Conservation (phyloP, 2,329 filamentous ascomycete genomes). For the Aspergillus floridensis region DNA sequence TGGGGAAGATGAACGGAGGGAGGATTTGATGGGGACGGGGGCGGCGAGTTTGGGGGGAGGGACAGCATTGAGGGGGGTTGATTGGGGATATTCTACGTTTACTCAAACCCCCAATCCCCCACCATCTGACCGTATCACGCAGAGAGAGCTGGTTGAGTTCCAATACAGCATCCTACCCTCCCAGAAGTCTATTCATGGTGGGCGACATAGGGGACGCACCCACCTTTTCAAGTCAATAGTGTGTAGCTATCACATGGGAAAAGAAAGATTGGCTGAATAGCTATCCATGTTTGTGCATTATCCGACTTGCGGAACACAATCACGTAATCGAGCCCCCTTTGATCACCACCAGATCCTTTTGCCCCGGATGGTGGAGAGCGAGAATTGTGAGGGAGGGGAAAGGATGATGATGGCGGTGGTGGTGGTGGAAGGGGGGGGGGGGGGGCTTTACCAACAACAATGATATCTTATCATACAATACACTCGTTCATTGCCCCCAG, state of each 20-base stretch:
- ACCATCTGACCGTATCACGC: constrained; percentile 13
- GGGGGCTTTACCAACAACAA: background rate
- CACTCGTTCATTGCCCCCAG: background rate
- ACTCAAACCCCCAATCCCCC: background rate
- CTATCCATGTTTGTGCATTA: background rate
- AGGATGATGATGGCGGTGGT: background rate
- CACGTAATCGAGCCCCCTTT: constrained; percentile 5
- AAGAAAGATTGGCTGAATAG: background rate
- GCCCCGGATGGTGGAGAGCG: background rate
- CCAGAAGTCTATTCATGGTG: constrained; percentile 1
- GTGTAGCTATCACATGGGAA: constrained; percentile 16
- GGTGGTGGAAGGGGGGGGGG: background rate
- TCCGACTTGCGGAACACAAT: constrained; percentile 6
- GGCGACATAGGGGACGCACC: background rate
- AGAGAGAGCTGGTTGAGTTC: constrained; percentile 1
- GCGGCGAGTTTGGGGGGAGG: background rate
- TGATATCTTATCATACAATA: background rate
- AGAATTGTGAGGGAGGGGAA: background rate
- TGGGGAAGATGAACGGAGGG: background rate
- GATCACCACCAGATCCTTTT: constrained; percentile 1
- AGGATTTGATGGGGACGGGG: too few relatives aligned
- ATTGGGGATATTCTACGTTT: background rate
- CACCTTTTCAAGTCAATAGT: background rate
- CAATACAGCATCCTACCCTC: constrained; percentile 2
- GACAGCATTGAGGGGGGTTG: background rate